Evolutionary conservation across 2,329 filamentous ascomycete species (phyloP), one percentile per base, ranked within the genome.

Genomic region (Cylindrodendrum hubeiense): DNA sequence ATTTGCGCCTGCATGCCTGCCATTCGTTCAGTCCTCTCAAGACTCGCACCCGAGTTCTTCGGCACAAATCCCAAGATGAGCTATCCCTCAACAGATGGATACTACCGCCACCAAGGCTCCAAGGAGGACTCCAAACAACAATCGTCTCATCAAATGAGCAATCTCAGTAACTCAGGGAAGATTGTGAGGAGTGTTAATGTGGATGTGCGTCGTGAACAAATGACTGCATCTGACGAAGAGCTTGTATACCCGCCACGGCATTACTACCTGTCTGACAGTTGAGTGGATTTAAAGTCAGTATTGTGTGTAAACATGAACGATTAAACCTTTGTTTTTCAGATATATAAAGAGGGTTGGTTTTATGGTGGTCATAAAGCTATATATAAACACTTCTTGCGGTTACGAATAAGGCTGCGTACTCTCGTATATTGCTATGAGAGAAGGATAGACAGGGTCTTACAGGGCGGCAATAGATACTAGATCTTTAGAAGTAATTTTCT

Each of bases 1-100:
- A 63, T 63, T 13, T 63, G 60, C 53, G 60, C 60, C 9, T 63
- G 60, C 37, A 49, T 63, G 30, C 60, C 54, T 5, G 54, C 60
- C 30, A 24, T 63, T 3, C 55, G 60, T 22, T 63, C 60, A 3
- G 30, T 60, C 22, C 54, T 60, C 13, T 47, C 55, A 1, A 53
- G 53, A 33, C 8, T 63, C 22, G 60, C 41, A 5, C 60, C 60
- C 12, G 43, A 30, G 19, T 24, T 63, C 55, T 63, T 63, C 37
- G 60, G 60, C 55, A 52, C 60, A 10, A 60, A 22, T 28, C 26
- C 30, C 17, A 60, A 60, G 30, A 22, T 26, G 10, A 60, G 47
- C 9, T 59, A 63, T 33, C 54, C 54, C 9, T 63, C 60, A 1
- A 30, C 52, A 7, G 44, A 55, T 3, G 44, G 54, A n/a, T 63